Percentiles rank a stretch among this genome's conserved stretches.
phyloP scores from a whole-genome alignment of 2,329 filamentous ascomycete species.

The Emergomyces orientalis region DNA sequence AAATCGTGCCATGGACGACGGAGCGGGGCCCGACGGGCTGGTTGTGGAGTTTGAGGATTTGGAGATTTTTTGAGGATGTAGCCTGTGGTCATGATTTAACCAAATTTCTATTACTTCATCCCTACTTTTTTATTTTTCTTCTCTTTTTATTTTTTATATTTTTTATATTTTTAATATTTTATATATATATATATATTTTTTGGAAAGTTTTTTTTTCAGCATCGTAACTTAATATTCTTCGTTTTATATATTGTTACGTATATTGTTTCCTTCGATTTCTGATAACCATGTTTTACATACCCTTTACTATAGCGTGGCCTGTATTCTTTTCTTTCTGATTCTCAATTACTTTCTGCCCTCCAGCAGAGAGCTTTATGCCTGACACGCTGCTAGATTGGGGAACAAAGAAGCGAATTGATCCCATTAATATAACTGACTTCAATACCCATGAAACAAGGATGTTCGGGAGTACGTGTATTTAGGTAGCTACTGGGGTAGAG shows the following conservation, averaged over 20 bases:
- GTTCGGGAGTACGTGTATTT: not conserved
- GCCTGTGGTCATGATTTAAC: slow-evolving; percentile 7
- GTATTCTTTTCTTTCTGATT: not conserved
- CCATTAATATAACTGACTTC: not conserved
- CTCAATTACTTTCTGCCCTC: not conserved
- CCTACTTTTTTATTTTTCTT: slow-evolving; percentile 1
- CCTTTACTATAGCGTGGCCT: not conserved
- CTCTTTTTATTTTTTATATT: slow-evolving; percentile 7
- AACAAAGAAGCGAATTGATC: not conserved
- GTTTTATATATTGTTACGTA: not conserved
- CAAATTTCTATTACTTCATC: not conserved
- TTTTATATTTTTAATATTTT: not conserved
- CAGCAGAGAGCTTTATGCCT: not conserved
- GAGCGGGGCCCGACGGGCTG: slow-evolving; percentile 28
- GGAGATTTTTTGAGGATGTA: slow-evolving; percentile 36
- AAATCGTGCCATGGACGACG: slow-evolving; percentile 1
- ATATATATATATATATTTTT: no score
- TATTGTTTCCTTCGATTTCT: not conserved
- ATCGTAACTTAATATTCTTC: not conserved
- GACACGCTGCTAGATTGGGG: not conserved
- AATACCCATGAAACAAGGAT: no score
- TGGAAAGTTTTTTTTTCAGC: no score
- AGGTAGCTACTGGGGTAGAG: not conserved
- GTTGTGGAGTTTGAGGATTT: slow-evolving; percentile 44
- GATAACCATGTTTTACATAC: not conserved